Percentiles rank a stretch among this genome's conserved stretches.
Evolutionary conservation across 176 grass and related monocot genomes (phyloP).

Genomic region (Hordeum vulgare): DNA sequence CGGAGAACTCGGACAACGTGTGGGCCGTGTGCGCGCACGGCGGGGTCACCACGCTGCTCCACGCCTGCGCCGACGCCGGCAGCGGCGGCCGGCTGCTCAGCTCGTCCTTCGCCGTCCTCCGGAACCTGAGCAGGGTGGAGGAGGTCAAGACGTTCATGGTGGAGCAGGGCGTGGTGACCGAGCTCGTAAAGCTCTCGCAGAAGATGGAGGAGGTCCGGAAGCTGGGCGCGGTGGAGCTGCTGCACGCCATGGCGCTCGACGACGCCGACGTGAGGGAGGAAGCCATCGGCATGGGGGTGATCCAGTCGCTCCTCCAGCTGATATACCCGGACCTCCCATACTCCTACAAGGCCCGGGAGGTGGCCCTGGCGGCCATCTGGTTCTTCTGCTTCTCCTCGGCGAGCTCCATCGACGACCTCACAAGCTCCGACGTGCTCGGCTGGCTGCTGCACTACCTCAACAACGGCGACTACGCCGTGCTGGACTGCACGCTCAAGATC

Average conservation of each 20-base stretch:
- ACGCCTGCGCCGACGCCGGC: slow-evolving; percentile 17
- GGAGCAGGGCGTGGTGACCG: slow-evolving; percentile 55
- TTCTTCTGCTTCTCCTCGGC: slow-evolving; percentile 56
- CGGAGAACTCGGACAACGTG: slow-evolving; percentile 89
- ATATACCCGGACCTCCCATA: slow-evolving; percentile 63
- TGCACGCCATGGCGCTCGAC: slow-evolving; percentile 51
- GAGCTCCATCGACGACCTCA: slow-evolving; percentile 37
- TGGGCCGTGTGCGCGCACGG: slow-evolving; percentile 92
- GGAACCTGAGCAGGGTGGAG: slow-evolving; percentile 65
- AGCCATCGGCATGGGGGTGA: slow-evolving; percentile 49
- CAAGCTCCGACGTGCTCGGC: slow-evolving; percentile 39
- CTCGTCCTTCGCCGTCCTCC: slow-evolving; percentile 56
- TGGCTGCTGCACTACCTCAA: slow-evolving; percentile 64
- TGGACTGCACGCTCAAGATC: slow-evolving; percentile 60
- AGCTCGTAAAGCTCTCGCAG: slow-evolving; percentile 56
- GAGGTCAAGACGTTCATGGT: slow-evolving; percentile 83
- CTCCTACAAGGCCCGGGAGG: slow-evolving; percentile 71
- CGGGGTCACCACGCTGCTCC: slow-evolving; percentile 60
- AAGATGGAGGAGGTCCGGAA: slow-evolving; percentile 53
- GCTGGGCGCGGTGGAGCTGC: slow-evolving; percentile 50
- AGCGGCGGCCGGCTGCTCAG: slow-evolving; percentile 44
- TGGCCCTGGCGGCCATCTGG: slow-evolving; percentile 56
- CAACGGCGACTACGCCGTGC: slow-evolving; percentile 49
- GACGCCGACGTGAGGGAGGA: slow-evolving; percentile 46
- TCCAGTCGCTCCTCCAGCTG: slow-evolving; percentile 55